These are phyloP conservation scores for Maudiozyma serrabonitensis DNA, from an alignment of 805 yeast genomes.

Conservation along the genomic window DNA sequence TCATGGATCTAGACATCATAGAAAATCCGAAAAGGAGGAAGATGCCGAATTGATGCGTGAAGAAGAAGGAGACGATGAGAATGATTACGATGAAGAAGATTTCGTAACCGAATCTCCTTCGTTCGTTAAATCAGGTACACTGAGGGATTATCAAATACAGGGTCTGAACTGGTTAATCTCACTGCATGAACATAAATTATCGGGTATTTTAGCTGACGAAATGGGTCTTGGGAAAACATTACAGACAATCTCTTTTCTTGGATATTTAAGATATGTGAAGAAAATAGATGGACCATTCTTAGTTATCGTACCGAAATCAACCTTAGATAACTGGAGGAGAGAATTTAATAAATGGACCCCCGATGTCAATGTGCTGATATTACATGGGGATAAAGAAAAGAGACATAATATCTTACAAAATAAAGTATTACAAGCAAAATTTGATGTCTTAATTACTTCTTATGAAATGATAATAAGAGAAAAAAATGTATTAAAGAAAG, in stretches of 20 bases:
- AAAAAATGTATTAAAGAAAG: constrained; percentile 65
- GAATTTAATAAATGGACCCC: constrained; percentile 96
- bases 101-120: constrained; percentile 82
- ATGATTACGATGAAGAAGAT: constrained; percentile 40
- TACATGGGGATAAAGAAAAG: constrained; percentile 85
- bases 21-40: constrained; percentile 92
- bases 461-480: constrained; percentile 92
- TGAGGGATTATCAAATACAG: constrained; percentile 88
- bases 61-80: constrained; percentile 51
- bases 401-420: constrained; percentile 53
- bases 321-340: constrained; percentile 92
- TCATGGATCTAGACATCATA: constrained; percentile 39
- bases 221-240: constrained; percentile 97
- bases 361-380: constrained; percentile 72
- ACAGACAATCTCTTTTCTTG: constrained; percentile 88
- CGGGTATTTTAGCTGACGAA: constrained; percentile 94
- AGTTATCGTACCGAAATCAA: constrained; percentile 89
- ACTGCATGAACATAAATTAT: constrained; percentile 73
- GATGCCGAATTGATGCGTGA: constrained; percentile 84
- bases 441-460: constrained; percentile 85
- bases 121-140: constrained; percentile 56
- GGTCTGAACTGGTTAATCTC: constrained; percentile 94
- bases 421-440: constrained; percentile 57
- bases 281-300: constrained; percentile 83
- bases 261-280: constrained; percentile 71